A percentile compares a stretch with the other conserved stretches of the same genome.
phyloP scores from a whole-genome alignment of 805 yeast genomes.

The Saturnispora besseyi region DNA sequence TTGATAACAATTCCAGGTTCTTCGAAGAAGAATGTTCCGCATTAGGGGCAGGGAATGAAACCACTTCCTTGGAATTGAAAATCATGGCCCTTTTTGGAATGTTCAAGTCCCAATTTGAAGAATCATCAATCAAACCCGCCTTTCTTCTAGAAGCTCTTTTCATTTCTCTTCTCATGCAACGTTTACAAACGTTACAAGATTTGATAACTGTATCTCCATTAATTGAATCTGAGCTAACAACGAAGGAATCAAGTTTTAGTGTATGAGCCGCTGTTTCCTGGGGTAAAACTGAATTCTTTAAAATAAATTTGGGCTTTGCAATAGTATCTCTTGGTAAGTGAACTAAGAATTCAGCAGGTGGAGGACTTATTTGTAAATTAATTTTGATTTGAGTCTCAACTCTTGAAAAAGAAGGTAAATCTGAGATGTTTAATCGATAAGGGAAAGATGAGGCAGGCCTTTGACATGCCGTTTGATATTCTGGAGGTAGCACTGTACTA shows the following conservation, averaged over 20 bases:
- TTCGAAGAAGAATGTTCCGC: conserved; percentile 25
- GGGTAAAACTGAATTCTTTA: conserved; percentile 40
- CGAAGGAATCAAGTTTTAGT: conserved; percentile 68
- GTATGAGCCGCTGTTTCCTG: conserved; percentile 43
- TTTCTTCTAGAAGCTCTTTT: conserved; percentile 92
- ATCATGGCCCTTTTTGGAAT: conserved; percentile 76
- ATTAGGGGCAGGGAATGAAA: conserved; percentile 58
- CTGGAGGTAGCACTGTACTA: conserved; percentile 23
- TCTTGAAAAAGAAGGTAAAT: conserved; percentile 73
- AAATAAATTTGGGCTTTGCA: conserved; percentile 75
- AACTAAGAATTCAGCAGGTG: conserved; percentile 63
- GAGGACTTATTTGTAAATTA: conserved; percentile 56
- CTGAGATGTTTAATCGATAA: conserved; percentile 43
- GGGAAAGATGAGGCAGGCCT: conserved; percentile 28
- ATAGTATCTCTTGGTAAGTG: conserved; percentile 84
- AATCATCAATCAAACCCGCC: conserved; percentile 64
- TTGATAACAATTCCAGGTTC: conserved; percentile 45
- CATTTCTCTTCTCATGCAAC: conserved; percentile 88
- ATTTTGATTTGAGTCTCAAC: conserved; percentile 95
- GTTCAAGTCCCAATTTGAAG: conserved; percentile 66
- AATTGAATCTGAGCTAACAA: conserved; percentile 32
- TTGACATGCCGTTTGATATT: conserved; percentile 18
- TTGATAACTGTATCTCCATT: conserved; percentile 14
- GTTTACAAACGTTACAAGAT: conserved; percentile 69
- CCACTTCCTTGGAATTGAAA: conserved; percentile 83